phyloP scores from a whole-genome alignment of 2,329 filamentous ascomycete genomes.

The Gaeumannomyces tritici region DNA sequence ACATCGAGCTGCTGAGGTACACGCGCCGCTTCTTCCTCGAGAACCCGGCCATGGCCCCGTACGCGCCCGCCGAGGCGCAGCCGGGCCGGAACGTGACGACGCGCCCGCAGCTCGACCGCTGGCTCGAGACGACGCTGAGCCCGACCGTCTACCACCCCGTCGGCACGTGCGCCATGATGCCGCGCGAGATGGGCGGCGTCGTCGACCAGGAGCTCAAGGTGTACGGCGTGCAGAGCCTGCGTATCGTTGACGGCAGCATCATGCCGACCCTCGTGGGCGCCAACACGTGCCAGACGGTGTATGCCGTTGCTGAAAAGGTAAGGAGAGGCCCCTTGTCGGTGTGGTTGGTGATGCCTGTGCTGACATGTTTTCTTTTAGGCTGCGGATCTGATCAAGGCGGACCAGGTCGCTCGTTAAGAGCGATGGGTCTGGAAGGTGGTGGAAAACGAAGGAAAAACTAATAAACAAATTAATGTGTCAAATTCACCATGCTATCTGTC shows the following conservation, averaged over 20 bases:
- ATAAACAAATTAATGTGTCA: too few relatives aligned
- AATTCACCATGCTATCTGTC: too few relatives aligned
- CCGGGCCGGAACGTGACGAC: slow-evolving; percentile 23
- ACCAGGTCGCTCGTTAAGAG: too few relatives aligned
- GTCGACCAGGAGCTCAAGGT: slow-evolving; percentile 30
- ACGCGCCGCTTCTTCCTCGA: slow-evolving; percentile 19
- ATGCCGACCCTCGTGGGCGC: slow-evolving; percentile 25
- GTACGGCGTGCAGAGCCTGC: slow-evolving; percentile 31
- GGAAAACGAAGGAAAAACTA: too few relatives aligned
- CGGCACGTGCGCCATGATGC: slow-evolving; percentile 35
- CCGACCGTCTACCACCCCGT: slow-evolving; percentile 26
- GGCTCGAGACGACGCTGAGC: slow-evolving; percentile 11
- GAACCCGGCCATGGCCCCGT: slow-evolving; percentile 20
- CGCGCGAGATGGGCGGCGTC: slow-evolving; percentile 30
- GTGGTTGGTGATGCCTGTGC: not conserved
- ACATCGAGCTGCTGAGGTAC: slow-evolving; percentile 27
- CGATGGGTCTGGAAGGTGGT: too few relatives aligned
- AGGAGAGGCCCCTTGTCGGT: not conserved
- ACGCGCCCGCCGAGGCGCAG: slow-evolving; percentile 22
- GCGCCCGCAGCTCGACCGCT: slow-evolving; percentile 14
- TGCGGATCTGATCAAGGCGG: slow-evolving; percentile 10
- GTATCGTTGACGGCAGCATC: slow-evolving; percentile 34
- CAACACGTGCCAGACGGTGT: slow-evolving; percentile 16
- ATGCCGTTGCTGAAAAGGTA: slow-evolving; percentile 18
- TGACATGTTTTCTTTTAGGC: slow-evolving; percentile 5